A percentile compares a stretch with the other conserved stretches of the same genome.
These are phyloP conservation scores for Cucumis melo DNA, from an alignment of 306 rosid species.

Conservation along the genomic window DNA sequence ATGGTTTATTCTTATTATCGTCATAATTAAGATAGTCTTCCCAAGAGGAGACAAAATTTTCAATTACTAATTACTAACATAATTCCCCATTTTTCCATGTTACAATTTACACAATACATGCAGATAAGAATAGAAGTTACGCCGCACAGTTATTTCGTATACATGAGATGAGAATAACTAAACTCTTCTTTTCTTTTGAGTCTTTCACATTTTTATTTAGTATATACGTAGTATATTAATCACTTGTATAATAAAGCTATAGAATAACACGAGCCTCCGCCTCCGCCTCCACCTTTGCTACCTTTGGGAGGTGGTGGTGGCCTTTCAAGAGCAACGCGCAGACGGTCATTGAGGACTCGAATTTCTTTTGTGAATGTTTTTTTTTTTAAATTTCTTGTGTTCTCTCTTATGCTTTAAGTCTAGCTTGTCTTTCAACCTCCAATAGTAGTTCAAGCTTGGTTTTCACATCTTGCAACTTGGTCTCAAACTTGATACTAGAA, in stretches of 20 bases:
- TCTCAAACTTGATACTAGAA: neutral
- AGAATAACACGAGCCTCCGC: neutral
- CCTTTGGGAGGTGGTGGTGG: neutral
- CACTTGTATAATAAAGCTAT: neutral
- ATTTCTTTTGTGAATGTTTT: neutral
- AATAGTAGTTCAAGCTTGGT: neutral
- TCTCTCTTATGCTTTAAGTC: neutral
- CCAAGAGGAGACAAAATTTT: too few relatives aligned
- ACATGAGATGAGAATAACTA: too few relatives aligned
- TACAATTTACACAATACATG: too few relatives aligned
- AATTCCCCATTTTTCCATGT: too few relatives aligned
- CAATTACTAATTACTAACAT: too few relatives aligned
- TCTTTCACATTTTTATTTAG: too few relatives aligned
- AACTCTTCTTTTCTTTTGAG: too few relatives aligned
- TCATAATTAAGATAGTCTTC: too few relatives aligned
- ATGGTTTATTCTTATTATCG: too few relatives aligned
- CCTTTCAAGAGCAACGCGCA: neutral
- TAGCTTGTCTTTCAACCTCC: neutral
- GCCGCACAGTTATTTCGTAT: too few relatives aligned
- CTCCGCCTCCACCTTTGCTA: rapidly evolving
- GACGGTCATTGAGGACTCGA: neutral
- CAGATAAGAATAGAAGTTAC: too few relatives aligned
- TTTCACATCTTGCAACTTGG: neutral
- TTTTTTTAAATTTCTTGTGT: neutral
- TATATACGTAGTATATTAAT: too few relatives aligned